These are phyloP conservation scores for Jacaranda copaia DNA, from an alignment of 257 asterid species.

Conservation along the genomic window DNA sequence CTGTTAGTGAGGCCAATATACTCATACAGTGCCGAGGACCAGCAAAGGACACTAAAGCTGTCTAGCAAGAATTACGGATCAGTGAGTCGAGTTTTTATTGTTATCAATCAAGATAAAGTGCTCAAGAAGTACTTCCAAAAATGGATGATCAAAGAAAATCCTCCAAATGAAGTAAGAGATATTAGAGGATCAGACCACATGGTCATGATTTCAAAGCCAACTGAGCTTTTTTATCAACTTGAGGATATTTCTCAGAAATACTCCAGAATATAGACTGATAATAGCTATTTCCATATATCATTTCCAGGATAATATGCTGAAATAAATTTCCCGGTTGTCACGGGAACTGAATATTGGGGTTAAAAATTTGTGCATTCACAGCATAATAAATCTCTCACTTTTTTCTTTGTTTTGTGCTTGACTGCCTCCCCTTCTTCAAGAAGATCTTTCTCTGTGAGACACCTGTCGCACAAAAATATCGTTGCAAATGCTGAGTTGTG, in stretches of 20 bases:
- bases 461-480: too few relatives aligned
- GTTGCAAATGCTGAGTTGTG: too few relatives aligned
- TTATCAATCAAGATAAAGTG: background rate
- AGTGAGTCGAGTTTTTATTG: slow-evolving; percentile 38
- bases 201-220: slow-evolving; percentile 6
- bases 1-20: background rate
- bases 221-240: background rate
- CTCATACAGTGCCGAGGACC: background rate
- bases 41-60: background rate
- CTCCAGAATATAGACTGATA: background rate
- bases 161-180: slow-evolving; percentile 13
- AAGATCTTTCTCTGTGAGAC: too few relatives aligned
- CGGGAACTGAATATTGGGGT: too few relatives aligned
- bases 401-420: too few relatives aligned
- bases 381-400: too few relatives aligned
- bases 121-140: slow-evolving; percentile 13
- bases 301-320: too few relatives aligned
- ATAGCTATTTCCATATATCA: background rate
- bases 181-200: background rate
- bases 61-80: slow-evolving; percentile 32
- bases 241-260: background rate
- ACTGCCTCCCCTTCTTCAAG: too few relatives aligned
- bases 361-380: too few relatives aligned
- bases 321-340: too few relatives aligned
- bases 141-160: slow-evolving; percentile 37